phyloP scores from a whole-genome alignment of 106 monocot genomes.

The Triglochin maritima region DNA sequence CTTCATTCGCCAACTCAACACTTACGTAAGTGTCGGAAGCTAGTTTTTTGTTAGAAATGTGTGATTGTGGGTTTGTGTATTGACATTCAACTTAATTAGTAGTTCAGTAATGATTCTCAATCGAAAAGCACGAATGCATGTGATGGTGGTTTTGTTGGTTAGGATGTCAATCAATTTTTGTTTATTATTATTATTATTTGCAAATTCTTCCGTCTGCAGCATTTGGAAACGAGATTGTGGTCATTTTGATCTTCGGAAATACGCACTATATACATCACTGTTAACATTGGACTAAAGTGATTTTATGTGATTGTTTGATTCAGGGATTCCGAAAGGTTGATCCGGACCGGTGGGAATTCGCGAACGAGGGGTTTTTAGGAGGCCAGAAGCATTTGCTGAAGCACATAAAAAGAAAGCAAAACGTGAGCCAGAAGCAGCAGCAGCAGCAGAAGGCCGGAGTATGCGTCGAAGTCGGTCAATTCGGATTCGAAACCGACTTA shows the following conservation, averaged over 20 bases:
- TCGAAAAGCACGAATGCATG: too few species aligned
- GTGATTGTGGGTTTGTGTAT: neutral
- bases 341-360: constrained; percentile 17
- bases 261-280: too few species aligned
- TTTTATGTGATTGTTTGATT: neutral
- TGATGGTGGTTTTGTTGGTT: too few species aligned
- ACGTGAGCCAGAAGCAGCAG: neutral
- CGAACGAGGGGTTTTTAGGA: constrained; percentile 9
- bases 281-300: neutral
- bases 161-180: too few species aligned
- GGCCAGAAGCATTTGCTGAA: constrained; percentile 15
- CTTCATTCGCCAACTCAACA: constrained; percentile 9
- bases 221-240: too few species aligned
- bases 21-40: constrained; percentile 4
- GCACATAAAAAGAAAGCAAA: constrained; percentile 9
- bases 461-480: constrained; percentile 5
- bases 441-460: constrained; percentile 1
- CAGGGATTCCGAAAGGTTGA: constrained; percentile 14
- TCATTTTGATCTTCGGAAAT: too few species aligned
- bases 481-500: constrained; percentile 3
- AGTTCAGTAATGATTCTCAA: too few species aligned
- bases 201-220: too few species aligned
- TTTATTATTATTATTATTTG: too few species aligned
- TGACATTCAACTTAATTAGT: neutral
- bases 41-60: neutral